phyloP scores from a whole-genome alignment of 495 filamentous ascomycete species.

The Penicillium tannophilum region DNA sequence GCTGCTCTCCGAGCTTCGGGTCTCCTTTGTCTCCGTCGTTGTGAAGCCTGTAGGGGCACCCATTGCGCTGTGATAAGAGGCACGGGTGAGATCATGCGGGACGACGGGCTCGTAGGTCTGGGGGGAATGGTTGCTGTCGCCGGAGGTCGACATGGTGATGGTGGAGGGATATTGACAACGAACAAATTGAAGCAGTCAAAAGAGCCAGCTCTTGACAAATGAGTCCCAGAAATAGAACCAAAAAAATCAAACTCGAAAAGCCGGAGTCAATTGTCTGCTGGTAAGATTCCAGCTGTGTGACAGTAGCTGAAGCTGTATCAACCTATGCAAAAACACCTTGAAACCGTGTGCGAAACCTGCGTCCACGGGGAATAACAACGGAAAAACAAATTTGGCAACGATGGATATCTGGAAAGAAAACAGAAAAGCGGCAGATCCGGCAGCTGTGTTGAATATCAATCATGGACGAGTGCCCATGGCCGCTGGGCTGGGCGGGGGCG shows the following conservation, averaged over 20 bases:
- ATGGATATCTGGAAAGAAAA: constrained; percentile 20
- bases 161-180: constrained; percentile 6
- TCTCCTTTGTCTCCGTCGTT: constrained; percentile 20
- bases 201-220: constrained; percentile 41
- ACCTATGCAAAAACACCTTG: constrained; percentile 21
- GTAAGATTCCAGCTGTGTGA: constrained; percentile 19
- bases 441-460: constrained; percentile 43
- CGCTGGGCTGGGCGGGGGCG: constrained; percentile 18
- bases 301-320: constrained; percentile 26
- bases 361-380: constrained; percentile 33
- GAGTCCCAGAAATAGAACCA: constrained; percentile 6
- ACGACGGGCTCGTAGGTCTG: constrained; percentile 38
- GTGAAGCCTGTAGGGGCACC: constrained; percentile 26
- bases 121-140: constrained; percentile 33
- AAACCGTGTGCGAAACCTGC: constrained; percentile 38
- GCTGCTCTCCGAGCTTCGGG: constrained; percentile 42
- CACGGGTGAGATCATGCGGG: constrained; percentile 37
- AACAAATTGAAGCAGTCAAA: constrained; percentile 22
- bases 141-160: constrained; percentile 30
- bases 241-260: constrained; percentile 5
- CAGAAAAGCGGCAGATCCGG: constrained; percentile 19
- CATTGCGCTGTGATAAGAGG: constrained; percentile 37
- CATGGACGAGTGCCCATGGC: constrained; percentile 16
- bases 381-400: constrained; percentile 18
- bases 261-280: constrained; percentile 18